These are phyloP conservation scores for Phialophora macrospora DNA, from an alignment of 2,329 filamentous ascomycete genomes.

Conservation along the genomic window DNA sequence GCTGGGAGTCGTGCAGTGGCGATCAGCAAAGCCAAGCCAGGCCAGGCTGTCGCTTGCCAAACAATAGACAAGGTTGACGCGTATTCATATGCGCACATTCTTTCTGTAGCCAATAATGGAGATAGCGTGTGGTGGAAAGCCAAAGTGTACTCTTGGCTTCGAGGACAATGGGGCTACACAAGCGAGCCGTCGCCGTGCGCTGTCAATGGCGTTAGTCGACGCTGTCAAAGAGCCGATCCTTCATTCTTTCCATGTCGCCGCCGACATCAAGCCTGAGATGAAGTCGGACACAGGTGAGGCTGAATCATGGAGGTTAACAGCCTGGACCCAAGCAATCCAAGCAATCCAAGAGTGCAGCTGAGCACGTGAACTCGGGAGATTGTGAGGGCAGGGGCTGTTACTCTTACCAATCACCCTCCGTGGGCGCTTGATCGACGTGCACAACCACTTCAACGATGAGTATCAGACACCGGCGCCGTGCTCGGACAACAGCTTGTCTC, in stretches of 20 bases:
- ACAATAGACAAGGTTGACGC: not conserved
- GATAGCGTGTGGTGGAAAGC: not conserved
- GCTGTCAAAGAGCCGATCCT: not conserved
- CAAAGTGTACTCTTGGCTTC: not conserved
- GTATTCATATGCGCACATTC: not conserved
- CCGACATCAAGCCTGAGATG: not conserved
- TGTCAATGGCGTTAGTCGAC: not conserved
- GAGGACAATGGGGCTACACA: not conserved
- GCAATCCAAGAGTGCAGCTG: not conserved
- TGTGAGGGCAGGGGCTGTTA: not conserved
- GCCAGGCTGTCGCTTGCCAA: not conserved
- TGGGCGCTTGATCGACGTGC: not conserved
- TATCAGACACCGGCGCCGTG: not conserved
- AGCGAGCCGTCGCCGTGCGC: not conserved
- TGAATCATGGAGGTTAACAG: not conserved
- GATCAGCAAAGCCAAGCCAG: not conserved
- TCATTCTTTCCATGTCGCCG: not conserved
- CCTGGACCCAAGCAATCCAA: not conserved
- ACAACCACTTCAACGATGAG: not conserved
- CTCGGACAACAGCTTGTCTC: not conserved
- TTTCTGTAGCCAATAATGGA: not conserved
- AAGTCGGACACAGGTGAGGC: not conserved
- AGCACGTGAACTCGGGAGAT: not conserved
- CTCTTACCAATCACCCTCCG: slow-evolving; percentile 2
- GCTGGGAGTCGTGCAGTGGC: not conserved